Percentiles rank a stretch among this genome's conserved stretches.
phyloP scores from a whole-genome alignment of 1,284 basidiomycete species.

The Schizophyllum amplum region DNA sequence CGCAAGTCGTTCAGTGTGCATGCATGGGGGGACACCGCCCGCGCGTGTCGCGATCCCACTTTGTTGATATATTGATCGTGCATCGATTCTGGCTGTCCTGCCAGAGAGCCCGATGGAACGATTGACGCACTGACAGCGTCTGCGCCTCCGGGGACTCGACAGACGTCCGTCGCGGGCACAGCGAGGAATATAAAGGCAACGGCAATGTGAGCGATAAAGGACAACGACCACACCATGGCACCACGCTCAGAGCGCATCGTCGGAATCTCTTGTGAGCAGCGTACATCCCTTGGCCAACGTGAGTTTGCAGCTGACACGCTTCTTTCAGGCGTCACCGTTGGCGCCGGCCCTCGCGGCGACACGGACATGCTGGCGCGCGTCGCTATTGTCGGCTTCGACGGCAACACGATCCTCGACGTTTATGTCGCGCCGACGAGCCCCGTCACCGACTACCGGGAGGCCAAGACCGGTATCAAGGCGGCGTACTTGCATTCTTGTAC shows the following conservation, averaged over 20 bases:
- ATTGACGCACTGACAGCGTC: no score
- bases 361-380: neutral
- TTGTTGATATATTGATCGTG: no score
- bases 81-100: no score
- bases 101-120: no score
- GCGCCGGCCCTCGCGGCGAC: neutral
- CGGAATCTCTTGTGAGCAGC: neutral
- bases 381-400: conserved; percentile 21
- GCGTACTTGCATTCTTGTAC: conserved; percentile 44
- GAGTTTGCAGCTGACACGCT: no score
- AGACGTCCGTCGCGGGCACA: no score
- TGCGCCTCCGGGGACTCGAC: no score
- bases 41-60: no score
- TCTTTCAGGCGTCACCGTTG: neutral
- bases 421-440: conserved; percentile 60
- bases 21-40: no score
- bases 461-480: conserved; percentile 60
- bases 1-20: no score
- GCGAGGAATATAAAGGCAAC: neutral
- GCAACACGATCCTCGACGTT: conserved; percentile 46
- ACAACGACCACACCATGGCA: neutral
- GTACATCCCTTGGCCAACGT: neutral
- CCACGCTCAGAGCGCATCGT: neutral
- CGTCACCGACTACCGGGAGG: conserved; percentile 67
- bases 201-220: neutral